Percentiles rank a stretch among this genome's conserved stretches.
These are phyloP conservation scores for Leccinum barrowsii DNA, from an alignment of 768 basidiomycete genomes.

Conservation along the genomic window DNA sequence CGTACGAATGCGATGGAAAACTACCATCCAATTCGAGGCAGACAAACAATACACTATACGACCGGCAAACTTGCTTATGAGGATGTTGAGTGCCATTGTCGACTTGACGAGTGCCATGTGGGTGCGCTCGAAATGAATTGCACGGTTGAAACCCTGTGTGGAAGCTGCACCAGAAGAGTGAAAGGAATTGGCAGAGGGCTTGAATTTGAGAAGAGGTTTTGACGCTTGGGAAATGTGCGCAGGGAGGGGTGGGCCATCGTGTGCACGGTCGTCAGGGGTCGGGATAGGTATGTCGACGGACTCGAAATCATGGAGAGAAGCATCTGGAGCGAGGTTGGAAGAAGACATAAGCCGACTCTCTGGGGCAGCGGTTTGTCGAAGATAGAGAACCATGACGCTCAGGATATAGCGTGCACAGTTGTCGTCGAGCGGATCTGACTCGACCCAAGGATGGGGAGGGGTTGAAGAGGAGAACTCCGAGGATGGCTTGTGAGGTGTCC, in stretches of 20 bases:
- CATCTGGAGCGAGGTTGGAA: conserved; percentile 57
- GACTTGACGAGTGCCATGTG: conserved; percentile 58
- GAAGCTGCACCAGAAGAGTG: conserved; percentile 37
- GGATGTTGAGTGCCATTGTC: conserved; percentile 49
- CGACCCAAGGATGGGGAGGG: conserved; percentile 46
- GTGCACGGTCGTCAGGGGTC: conserved; percentile 18
- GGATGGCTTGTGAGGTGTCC: conserved; percentile 37
- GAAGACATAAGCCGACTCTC: conserved; percentile 58
- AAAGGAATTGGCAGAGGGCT: conserved; percentile 40
- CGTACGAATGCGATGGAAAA: conserved; percentile 63
- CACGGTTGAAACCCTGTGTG: conserved; percentile 22
- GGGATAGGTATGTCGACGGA: conserved; percentile 41
- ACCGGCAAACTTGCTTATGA: conserved; percentile 70
- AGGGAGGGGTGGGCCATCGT: conserved; percentile 31
- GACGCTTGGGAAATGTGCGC: conserved; percentile 38
- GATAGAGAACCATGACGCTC: conserved; percentile 78
- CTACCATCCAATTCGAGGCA: conserved; percentile 81
- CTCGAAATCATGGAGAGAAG: conserved; percentile 71
- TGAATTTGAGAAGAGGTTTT: conserved; percentile 30
- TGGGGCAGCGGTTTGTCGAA: conserved; percentile 63
- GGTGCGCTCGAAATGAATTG: conserved; percentile 54
- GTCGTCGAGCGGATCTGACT: conserved; percentile 76
- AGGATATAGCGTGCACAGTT: conserved; percentile 77
- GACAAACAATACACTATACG: conserved; percentile 84
- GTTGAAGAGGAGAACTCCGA: conserved; percentile 36